Evolutionary conservation across 1,284 basidiomycete genomes (phyloP), one percentile per base, ranked within the genome.

Genomic region (Irpex lacteus): DNA sequence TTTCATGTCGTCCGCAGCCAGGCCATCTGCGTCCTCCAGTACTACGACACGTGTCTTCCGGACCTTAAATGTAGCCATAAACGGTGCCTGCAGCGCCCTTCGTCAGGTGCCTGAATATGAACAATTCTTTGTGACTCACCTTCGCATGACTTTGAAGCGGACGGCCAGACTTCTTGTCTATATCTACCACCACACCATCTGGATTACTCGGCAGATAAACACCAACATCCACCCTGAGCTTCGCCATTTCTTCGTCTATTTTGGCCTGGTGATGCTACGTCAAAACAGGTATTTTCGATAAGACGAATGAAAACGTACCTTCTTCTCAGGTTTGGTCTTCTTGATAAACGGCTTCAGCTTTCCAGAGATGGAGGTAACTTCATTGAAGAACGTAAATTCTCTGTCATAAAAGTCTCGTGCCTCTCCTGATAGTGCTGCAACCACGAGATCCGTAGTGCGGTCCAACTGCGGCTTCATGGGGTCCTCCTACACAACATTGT

Each of bases 21-120:
- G 76, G 7, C 85, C 86, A 62, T 94, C 91, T 0, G 89, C 86
- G 68, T 92, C 81, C 4, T 62, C 68, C 9, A 87, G 79, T 37
- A 92, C 76, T 13, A 86, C 82, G 15, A 87, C 75, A 9, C 84
- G 82, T 69, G 94, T 89, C 76, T 95, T 96, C 67, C 92, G 86
- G 19, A 99, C 98, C 82, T 97, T 98, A 85, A 99, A 99, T 0
- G 98, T 98, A 0, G 98, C 98, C 98, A 99, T 99, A 81, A 99
- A 99, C 0, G 98, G 98, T 4, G 98, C 96, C 95, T 96, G 66
- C 5, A 11, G 3, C 34, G 8, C 34, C 9, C 1, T 60, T 32
- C 36, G 11, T n/a, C 18, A 34, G 58, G 37, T 26, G 47, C 18
- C 56, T 15, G 11, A 44, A 57, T 9, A 56, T 6, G 34, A 13